A percentile compares a stretch with the other conserved stretches of the same genome.
Conservation (phyloP, 192 early-diverging fungal species). For the Backusella morwellensis region DNA sequence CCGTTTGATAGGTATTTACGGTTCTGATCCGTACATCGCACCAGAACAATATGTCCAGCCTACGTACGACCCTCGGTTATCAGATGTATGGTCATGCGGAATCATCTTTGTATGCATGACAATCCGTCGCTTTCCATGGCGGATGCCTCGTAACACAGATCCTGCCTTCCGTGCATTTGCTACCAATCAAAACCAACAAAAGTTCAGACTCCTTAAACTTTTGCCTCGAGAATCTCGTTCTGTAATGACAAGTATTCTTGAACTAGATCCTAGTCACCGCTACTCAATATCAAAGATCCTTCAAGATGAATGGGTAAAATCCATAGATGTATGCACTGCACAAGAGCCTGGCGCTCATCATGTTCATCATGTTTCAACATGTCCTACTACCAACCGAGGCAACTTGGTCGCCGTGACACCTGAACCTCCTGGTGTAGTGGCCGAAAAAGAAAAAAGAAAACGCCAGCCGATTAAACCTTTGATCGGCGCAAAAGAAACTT, state of each 20-base stretch:
- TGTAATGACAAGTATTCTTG: conserved; percentile 61
- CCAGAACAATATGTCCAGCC: conserved; percentile 74
- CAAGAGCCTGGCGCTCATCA: conserved; percentile 19
- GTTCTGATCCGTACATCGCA: conserved; percentile 96
- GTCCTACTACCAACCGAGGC: neutral
- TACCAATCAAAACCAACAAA: conserved; percentile 19
- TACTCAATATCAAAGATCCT: conserved; percentile 62
- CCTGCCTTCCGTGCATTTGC: conserved; percentile 40
- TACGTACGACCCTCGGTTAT: conserved; percentile 78
- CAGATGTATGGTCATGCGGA: conserved; percentile 90
- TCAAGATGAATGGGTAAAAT: conserved; percentile 73
- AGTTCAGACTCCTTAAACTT: conserved; percentile 48
- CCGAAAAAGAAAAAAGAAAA: conserved; percentile 29
- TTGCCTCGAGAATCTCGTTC: conserved; percentile 58
- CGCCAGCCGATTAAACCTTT: neutral
- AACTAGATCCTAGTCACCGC: conserved; percentile 57
- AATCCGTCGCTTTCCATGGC: conserved; percentile 71
- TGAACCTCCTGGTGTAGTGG: conserved; percentile 33
- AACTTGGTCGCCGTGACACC: conserved; percentile 31
- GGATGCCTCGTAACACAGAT: conserved; percentile 54
- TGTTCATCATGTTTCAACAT: conserved; percentile 30
- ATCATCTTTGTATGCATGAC: conserved; percentile 87
- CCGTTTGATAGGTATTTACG: conserved; percentile 66
- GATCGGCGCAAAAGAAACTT: neutral
- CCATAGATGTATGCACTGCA: conserved; percentile 49